Conservation (phyloP, 2,329 filamentous ascomycete species). For the Penicillium janthinellum region DNA sequence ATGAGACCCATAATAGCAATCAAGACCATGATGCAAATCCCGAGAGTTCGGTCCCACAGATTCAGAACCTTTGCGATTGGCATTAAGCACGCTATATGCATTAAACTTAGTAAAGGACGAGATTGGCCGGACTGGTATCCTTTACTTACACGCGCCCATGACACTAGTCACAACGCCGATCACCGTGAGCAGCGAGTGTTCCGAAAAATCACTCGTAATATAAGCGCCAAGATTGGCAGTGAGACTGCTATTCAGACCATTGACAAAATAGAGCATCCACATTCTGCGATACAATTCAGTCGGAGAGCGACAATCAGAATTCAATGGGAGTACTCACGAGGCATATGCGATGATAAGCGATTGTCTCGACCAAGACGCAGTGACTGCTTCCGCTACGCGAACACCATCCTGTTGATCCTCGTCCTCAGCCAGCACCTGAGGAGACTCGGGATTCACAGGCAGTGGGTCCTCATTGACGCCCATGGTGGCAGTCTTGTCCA, state of each 20-base stretch:
- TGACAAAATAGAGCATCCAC: conserved; percentile 46
- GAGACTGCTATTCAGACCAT: conserved; percentile 43
- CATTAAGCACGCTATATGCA: conserved; percentile 52
- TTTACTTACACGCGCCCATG: conserved; percentile 48
- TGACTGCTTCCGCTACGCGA: conserved; percentile 24
- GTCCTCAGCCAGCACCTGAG: neutral
- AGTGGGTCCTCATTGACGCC: conserved; percentile 1
- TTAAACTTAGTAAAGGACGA: neutral
- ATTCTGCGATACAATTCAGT: conserved; percentile 36
- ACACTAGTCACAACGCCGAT: conserved; percentile 58
- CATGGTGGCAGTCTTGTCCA: neutral
- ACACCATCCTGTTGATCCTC: conserved; percentile 29
- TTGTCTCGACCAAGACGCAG: conserved; percentile 41
- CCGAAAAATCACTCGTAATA: conserved; percentile 55
- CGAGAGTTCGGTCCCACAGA: conserved; percentile 63
- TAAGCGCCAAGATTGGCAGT: conserved; percentile 49
- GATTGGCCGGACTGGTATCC: neutral
- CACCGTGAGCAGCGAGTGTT: conserved; percentile 58
- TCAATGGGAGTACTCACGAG: conserved; percentile 56
- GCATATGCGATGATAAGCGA: conserved; percentile 47
- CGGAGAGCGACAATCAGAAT: conserved; percentile 41
- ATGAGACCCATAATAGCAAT: conserved; percentile 54
- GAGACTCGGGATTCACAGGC: neutral
- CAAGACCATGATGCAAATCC: conserved; percentile 53
- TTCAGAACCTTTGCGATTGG: conserved; percentile 65